Base-by-base conservation (phyloP, 352 stramenopile species). In the Phytophthora cactorum region DNA sequence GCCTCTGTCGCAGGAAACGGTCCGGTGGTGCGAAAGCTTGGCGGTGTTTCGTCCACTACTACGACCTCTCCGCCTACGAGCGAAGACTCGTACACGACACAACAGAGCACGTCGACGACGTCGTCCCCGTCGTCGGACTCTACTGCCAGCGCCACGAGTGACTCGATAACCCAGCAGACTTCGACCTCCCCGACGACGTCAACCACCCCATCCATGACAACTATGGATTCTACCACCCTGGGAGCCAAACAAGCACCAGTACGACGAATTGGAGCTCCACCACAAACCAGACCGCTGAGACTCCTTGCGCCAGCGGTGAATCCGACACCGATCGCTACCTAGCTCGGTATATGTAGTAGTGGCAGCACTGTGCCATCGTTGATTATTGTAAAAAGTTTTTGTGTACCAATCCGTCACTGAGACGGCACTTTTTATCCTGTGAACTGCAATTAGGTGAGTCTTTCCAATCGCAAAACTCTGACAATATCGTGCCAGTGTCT, bases 1-100 rank as follows among this genome's bases (percentile, higher is more conserved):
- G 58, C 63, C 31, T 72, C 58, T n/a, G 63, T 53, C 15, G 39
- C 46, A 28, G 32, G 36, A 5, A 49, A 59, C 28, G 11, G 49
- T 31, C 47, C 47, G 17, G 45, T 62, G 25, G 41, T 54, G 49
- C 58, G 49, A 11, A 72, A 61, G 46, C 63, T 66, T 55, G 68
- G 62, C 31, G 59, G 52, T 38, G 63, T 63, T 27, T 61, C 55
- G 6, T 52, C 59, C 36, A 68, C 52, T 14, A 65, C 59, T 12
- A 70, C 61, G 4, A 56, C 62, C 1, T 60, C 62, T 6, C 64
- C 66, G 12, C 55, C 36, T 7, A 59, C 53, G 15, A 65, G 34
- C 25, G 52, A 62, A 31, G 59, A 72, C 47, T 68, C 58, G n/a
- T 68, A 66, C 45, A 63, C 56, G n/a, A 64, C 49, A 34, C n/a